These are phyloP conservation scores for Eleusine coracana DNA, from an alignment of 176 grass and related monocot genomes.

Conservation along the genomic window DNA sequence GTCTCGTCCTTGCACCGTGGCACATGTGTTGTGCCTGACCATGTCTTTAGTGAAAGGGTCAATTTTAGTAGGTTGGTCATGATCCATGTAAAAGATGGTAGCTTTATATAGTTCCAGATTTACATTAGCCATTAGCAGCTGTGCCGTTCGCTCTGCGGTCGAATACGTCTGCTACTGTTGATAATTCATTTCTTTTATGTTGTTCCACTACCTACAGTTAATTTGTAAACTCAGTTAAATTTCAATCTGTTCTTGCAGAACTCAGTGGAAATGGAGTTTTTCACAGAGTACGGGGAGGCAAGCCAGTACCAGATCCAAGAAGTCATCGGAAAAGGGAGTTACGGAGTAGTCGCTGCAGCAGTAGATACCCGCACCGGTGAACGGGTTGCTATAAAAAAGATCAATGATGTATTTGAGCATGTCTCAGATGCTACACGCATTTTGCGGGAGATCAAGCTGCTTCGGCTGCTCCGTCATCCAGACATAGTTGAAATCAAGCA, in stretches of 20 bases:
- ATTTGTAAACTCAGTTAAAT: slow-evolving; percentile 19
- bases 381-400: slow-evolving; percentile 94
- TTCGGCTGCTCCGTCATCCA: slow-evolving; percentile 77
- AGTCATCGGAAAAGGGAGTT: slow-evolving; percentile 90
- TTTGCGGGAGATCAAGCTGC: slow-evolving; percentile 86
- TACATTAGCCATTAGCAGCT: background rate
- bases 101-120: slow-evolving; percentile 19
- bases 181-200: slow-evolving; percentile 4
- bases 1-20: slow-evolving; percentile 23
- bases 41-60: slow-evolving; percentile 20
- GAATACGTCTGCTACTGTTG: background rate
- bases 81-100: background rate
- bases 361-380: slow-evolving; percentile 79
- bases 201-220: background rate
- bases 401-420: slow-evolving; percentile 97
- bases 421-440: slow-evolving; percentile 91
- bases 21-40: slow-evolving; percentile 31
- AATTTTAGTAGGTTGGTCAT: slow-evolving; percentile 27
- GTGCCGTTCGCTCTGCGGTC: background rate
- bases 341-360: slow-evolving; percentile 87
- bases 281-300: slow-evolving; percentile 88
- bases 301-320: slow-evolving; percentile 90
- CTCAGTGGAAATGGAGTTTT: slow-evolving; percentile 74
- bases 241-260: slow-evolving; percentile 49
- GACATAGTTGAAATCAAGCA: slow-evolving; percentile 97